Evolutionary conservation across 1,284 basidiomycete species (phyloP).

Genomic region (Anthracocystis panici-leucophaei): DNA sequence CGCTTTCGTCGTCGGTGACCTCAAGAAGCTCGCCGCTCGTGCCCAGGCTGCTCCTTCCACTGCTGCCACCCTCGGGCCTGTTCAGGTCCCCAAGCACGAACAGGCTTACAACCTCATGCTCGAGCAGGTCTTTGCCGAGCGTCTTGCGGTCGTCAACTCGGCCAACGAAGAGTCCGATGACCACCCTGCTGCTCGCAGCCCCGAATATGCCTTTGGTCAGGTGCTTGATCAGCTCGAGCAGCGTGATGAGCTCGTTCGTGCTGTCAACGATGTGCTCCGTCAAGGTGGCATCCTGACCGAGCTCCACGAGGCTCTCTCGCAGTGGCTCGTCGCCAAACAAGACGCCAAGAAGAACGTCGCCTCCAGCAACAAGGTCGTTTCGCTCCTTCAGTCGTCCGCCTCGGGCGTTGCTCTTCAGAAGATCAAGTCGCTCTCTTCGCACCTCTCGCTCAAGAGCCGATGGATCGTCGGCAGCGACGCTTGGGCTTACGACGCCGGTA

Average conservation of each 20-base stretch:
- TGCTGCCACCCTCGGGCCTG: constrained; percentile 28
- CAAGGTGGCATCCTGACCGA: constrained; percentile 51
- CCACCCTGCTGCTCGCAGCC: constrained; percentile 78
- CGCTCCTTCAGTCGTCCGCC: constrained; percentile 76
- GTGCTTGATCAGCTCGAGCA: constrained; percentile 79
- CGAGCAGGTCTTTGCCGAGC: constrained; percentile 82
- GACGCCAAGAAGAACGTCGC: constrained; percentile 54
- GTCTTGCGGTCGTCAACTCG: constrained; percentile 83
- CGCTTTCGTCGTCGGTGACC: constrained; percentile 69
- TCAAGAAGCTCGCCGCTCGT: constrained; percentile 69
- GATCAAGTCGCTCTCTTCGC: constrained; percentile 55
- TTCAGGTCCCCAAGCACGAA: constrained; percentile 83
- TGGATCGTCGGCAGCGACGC: constrained; percentile 99
- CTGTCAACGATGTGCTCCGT: constrained; percentile 58
- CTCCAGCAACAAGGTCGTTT: constrained; percentile 47
- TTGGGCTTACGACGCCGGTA: constrained; percentile 96
- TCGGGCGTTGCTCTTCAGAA: constrained; percentile 58
- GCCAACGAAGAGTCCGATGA: constrained; percentile 53
- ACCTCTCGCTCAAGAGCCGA: constrained; percentile 70
- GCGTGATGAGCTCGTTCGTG: constrained; percentile 57
- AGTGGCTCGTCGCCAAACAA: constrained; percentile 54
- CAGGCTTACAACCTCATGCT: constrained; percentile 91
- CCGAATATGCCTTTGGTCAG: constrained; percentile 93
- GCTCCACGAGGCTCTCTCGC: constrained; percentile 56
- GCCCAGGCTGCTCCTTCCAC: constrained; percentile 53